A percentile compares a stretch with the other conserved stretches of the same genome.
These are phyloP conservation scores for Colletotrichum melonis DNA, from an alignment of 2,329 filamentous ascomycete genomes.

Conservation along the genomic window DNA sequence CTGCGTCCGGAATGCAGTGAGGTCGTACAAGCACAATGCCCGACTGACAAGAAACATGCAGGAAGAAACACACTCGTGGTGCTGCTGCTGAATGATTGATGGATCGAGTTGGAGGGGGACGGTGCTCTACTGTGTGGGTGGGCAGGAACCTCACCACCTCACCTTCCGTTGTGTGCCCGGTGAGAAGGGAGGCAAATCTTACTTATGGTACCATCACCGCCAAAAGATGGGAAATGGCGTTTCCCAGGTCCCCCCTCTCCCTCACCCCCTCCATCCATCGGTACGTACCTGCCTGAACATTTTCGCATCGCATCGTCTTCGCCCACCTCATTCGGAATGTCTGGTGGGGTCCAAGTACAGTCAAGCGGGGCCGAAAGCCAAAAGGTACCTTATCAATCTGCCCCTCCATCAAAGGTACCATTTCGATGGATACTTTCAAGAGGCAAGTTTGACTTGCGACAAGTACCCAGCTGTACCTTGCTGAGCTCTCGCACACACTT, in stretches of 20 bases:
- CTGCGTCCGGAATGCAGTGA: neutral
- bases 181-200: no score
- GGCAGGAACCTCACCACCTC: neutral
- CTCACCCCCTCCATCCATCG: no score
- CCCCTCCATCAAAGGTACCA: neutral
- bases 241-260: no score
- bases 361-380: neutral
- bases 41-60: neutral
- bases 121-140: neutral
- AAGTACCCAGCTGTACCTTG: neutral
- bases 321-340: neutral
- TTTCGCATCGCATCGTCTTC: no score
- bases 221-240: neutral
- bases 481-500: neutral
- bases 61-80: neutral
- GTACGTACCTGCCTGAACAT: neutral
- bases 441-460: neutral
- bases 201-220: no score
- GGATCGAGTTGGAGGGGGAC: neutral
- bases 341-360: neutral
- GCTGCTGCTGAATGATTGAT: neutral
- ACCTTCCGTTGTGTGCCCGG: no score
- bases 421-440: neutral
- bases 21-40: neutral
- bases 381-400: constrained; percentile 25